Conservation (phyloP, 371 early-diverging fungal species). For the Actinomucor elegans region DNA sequence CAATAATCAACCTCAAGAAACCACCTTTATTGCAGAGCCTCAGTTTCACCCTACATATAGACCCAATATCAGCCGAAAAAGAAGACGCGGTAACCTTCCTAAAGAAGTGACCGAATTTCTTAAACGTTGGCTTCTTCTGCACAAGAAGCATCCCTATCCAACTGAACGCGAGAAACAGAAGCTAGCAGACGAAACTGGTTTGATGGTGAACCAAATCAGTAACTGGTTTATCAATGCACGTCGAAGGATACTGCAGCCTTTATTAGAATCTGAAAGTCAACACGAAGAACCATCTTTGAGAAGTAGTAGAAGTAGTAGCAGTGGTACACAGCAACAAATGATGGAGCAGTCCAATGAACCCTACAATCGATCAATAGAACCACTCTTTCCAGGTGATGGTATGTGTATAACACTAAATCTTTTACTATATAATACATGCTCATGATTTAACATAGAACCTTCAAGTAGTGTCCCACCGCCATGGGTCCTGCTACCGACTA, state of each 20-base stretch:
- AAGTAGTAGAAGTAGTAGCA: too few species aligned
- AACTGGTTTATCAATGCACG: constrained; percentile 94
- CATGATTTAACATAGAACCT: too few species aligned
- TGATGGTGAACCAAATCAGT: constrained; percentile 78
- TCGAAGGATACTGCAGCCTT: constrained; percentile 63
- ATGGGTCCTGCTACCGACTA: constrained; percentile 9
- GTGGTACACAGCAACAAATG: not conserved
- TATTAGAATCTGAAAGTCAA: constrained; percentile 39
- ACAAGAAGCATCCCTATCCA: constrained; percentile 83
- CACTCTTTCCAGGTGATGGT: not conserved
- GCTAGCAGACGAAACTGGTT: constrained; percentile 63
- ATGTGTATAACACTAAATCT: too few species aligned
- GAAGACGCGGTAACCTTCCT: constrained; percentile 64
- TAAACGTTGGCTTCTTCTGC: constrained; percentile 73
- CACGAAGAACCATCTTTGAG: too few species aligned
- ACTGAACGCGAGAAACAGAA: constrained; percentile 74
- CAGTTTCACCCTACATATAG: constrained; percentile 11
- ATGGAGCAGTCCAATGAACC: not conserved
- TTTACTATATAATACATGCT: too few species aligned
- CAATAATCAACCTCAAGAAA: not conserved
- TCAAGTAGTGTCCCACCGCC: constrained; percentile 4
- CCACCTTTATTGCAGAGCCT: constrained; percentile 11
- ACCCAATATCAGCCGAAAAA: constrained; percentile 17
- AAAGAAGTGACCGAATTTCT: constrained; percentile 66
- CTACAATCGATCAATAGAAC: not conserved